Conservation (phyloP, 371 early-diverging fungal genomes). For the Mucor irregularis region DNA sequence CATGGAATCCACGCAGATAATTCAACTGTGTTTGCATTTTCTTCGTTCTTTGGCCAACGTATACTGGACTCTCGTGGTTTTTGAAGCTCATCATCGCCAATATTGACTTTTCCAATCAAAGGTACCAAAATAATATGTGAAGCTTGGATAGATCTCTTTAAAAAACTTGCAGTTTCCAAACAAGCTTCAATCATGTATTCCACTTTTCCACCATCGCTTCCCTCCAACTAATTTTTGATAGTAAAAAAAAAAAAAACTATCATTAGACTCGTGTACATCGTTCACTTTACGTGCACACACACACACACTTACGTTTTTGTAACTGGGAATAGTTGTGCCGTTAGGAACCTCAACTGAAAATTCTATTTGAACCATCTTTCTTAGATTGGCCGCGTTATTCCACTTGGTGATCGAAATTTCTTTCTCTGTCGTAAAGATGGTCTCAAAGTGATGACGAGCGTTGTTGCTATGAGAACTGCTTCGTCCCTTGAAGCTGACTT, state of each 20-base stretch:
- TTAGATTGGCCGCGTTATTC: background rate
- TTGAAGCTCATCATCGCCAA: slow-evolving; percentile 1
- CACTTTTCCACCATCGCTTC: slow-evolving; percentile 10
- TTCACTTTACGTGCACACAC: too few species aligned
- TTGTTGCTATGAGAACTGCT: slow-evolving; percentile 1
- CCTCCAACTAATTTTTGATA: slow-evolving; percentile 5
- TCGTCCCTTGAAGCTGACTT: slow-evolving; percentile 6
- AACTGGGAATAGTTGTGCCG: slow-evolving; percentile 5
- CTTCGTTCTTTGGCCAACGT: slow-evolving; percentile 12
- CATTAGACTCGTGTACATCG: background rate
- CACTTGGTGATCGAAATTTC: background rate
- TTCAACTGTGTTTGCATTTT: slow-evolving; percentile 3
- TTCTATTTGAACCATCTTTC: slow-evolving; percentile 1
- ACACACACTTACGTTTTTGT: slow-evolving; percentile 2
- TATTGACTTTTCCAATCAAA: background rate
- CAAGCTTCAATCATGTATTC: slow-evolving; percentile 16
- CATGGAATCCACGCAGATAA: slow-evolving; percentile 7
- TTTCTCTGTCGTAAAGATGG: slow-evolving; percentile 4
- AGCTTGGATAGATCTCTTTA: background rate
- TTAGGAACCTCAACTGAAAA: slow-evolving; percentile 5
- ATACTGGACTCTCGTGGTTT: slow-evolving; percentile 1
- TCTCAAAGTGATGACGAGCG: background rate
- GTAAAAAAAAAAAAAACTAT: too few species aligned
- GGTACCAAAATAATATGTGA: slow-evolving; percentile 5
- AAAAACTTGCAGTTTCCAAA: slow-evolving; percentile 10